Evolutionary conservation across 2,329 filamentous ascomycete species (phyloP), one percentile per base, ranked within the genome.

Genomic region (Chrysoporthe puriensis): DNA sequence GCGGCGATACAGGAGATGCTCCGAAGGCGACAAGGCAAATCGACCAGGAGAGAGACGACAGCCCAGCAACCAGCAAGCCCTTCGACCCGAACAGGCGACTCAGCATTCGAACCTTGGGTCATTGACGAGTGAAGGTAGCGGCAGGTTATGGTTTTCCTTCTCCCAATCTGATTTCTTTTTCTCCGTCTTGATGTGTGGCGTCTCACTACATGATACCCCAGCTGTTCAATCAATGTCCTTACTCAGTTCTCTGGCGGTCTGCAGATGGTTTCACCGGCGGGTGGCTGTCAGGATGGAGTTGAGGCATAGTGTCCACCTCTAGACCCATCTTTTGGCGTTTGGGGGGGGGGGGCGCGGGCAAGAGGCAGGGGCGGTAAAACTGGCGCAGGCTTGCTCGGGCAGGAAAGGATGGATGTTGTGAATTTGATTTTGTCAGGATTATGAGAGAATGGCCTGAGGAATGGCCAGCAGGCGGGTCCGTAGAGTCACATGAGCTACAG

Each of bases 111-210:
- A 42, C 63, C 63, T 6, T 2, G 36, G 26, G 44, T 65, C 36
- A 65, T 65, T 56, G 62, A 63, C 18, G 63, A 65, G 34, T 65
- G n/a, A 43, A 58, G n/a, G 3, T 36, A 34, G 48, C 5, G 62
- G 26, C 9, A 6, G 13, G 5, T 16, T 32, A 13, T 16, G 26
- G 11, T n/a, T 40, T 43, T 46, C 8, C n/a, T 44, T 46, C 18
- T 43, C 21, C 21, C 3, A 5, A 7, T 32, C n/a, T 36, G n/a
- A 34, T 63, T 44, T 36, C 26, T 18, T 36, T 14, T 18, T 13
- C 26, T 21, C 5, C n/a, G 21, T 60, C n/a, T 16, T 42, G 21
- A 32, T 54, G 14, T 57, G n/a, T 14, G 54, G 54, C 34, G 54
- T 57, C 18, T 57, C 18, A 4, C 18, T n/a, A 6, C 16, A n/a